These are phyloP conservation scores for Plectranthus barbatus DNA, from an alignment of 257 asterid genomes.

Conservation along the genomic window DNA sequence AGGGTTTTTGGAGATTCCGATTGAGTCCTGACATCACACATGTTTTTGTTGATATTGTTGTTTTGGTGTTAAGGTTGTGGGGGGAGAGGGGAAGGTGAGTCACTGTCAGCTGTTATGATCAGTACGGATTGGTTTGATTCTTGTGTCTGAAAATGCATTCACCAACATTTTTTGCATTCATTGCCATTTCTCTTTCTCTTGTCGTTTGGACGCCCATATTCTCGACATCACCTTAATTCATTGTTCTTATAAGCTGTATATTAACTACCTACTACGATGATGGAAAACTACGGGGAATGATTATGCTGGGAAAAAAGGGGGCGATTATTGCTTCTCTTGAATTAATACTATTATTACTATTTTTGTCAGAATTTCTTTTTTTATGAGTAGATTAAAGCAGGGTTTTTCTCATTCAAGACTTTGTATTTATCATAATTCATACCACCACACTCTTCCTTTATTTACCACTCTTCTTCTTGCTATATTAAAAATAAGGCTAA, in stretches of 20 bases:
- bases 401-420: conserved; percentile 31
- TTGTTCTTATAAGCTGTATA: no score
- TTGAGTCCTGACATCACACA: conserved; percentile 4
- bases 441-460: conserved; percentile 14
- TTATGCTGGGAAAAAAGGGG: conserved; percentile 19
- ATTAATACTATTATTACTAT: conserved; percentile 8
- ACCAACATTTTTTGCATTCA: conserved; percentile 15
- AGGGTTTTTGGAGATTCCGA: conserved; percentile 8
- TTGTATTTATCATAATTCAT: conserved; percentile 11
- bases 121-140: conserved; percentile 23
- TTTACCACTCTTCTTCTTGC: not conserved
- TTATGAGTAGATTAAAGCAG: conserved; percentile 37
- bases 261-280: not conserved
- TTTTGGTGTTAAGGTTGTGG: conserved; percentile 15
- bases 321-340: conserved; percentile 10
- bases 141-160: conserved; percentile 32
- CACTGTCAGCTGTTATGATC: conserved; percentile 32
- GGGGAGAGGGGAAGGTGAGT: conserved; percentile 39
- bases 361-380: conserved; percentile 30
- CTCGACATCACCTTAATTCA: not conserved
- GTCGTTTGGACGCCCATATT: not conserved
- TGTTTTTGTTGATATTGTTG: conserved; percentile 1
- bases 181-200: not conserved
- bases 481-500: no score
- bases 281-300: conserved; percentile 2